Evolutionary conservation across 179 eudicot genomes (phyloP), one percentile per base, ranked within the genome.

Genomic region (Corrigiola litoralis): DNA sequence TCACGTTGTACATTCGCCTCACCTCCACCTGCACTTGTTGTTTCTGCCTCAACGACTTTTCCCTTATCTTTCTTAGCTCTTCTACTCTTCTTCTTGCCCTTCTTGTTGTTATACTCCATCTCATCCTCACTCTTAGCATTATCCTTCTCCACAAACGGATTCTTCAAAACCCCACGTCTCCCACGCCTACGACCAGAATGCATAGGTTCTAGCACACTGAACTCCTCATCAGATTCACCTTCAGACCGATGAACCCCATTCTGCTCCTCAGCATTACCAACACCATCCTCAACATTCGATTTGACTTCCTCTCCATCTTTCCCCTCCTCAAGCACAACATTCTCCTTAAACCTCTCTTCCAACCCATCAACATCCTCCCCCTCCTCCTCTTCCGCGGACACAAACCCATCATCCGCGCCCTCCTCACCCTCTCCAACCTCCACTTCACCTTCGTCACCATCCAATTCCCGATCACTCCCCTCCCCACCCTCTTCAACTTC

Each of bases 191-290:
- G 83, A 47, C 89, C 83, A n/a, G 84, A 80, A 4, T 82, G 23
- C 95, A 89, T 84, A 51, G 89, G 85, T 79, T 85, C 90, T 46
- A 90, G 85, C 62, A 79, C 21, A 51, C 81, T 77, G 6, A 71
- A 71, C 62, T 90, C 96, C 18, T 87, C 87, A 31, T 83, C 79
- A 65, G 67, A 73, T 34, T 32, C 81, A 63, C 31, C 79, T 25
- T 48, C 24, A 23, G 69, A 58, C 67, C 65, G 76, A 42, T 36
- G 65, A 46, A 72, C 37, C 36, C 53, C 70, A 23, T 59, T 63
- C 13, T 52, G 32, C 36, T 46, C 72, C 44, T 70, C 65, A 38
- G 41, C 69, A 54, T 80, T 57, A 40, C 65, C 74, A 79, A 55
- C 34, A 37, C 13, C 81, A 33, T 78, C 82, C 46, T 80, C 85